Percentiles rank a stretch among this genome's conserved stretches.
These are phyloP conservation scores for Sporobolomyces pararoseus DNA, from an alignment of 768 basidiomycete species.

Conservation along the genomic window DNA sequence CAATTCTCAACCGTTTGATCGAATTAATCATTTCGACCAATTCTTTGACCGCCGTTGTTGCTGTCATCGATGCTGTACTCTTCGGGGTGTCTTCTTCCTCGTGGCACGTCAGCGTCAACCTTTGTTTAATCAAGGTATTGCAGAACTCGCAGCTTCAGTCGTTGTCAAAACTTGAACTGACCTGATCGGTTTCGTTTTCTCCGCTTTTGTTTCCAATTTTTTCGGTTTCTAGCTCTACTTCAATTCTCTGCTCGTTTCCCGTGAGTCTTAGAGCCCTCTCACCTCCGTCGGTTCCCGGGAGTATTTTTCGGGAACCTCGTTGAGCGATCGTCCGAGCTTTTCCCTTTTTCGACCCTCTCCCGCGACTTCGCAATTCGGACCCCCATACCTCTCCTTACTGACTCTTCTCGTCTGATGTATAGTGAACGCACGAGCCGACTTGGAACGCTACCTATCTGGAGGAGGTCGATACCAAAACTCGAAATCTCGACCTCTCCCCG, in stretches of 20 bases:
- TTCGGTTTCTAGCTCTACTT: slow-evolving; percentile 51
- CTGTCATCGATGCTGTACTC: slow-evolving; percentile 27
- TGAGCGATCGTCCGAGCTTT: background rate
- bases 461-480: background rate
- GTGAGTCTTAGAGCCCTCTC: slow-evolving; percentile 26
- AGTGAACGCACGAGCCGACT: slow-evolving; percentile 15
- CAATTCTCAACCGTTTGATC: slow-evolving; percentile 18
- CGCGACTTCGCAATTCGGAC: too few species aligned
- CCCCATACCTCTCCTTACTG: too few species aligned
- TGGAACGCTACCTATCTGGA: slow-evolving; percentile 14
- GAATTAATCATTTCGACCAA: slow-evolving; percentile 14
- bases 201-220: background rate
- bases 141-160: background rate
- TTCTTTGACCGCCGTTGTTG: background rate
- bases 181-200: background rate
- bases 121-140: background rate
- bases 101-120: background rate
- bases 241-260: slow-evolving; percentile 50
- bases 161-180: too few species aligned
- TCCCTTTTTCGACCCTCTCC: too few species aligned
- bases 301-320: background rate
- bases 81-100: slow-evolving; percentile 10
- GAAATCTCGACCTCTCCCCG: background rate
- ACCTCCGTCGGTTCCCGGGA: too few species aligned
- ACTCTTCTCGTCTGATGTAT: background rate